Evolutionary conservation across 2,329 filamentous ascomycete genomes (phyloP), one percentile per base, ranked within the genome.

Genomic region (Tolypocladium cylindrosporum): DNA sequence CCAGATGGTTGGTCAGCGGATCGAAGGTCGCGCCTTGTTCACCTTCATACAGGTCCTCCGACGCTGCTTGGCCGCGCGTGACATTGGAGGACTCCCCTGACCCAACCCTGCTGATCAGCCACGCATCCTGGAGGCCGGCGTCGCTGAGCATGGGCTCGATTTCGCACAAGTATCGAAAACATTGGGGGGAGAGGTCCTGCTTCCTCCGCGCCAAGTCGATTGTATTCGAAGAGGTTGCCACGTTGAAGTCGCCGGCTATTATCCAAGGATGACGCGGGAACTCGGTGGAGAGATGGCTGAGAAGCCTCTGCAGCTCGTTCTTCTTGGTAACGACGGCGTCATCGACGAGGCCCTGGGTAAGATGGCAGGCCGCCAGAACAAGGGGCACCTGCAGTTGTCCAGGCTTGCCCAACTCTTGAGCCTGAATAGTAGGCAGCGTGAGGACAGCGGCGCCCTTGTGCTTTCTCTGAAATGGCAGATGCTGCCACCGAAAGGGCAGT

Each of bases 21-120:
- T 88, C 79, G 65, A 86, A 88, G 0, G 86, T 89, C 4, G 84
- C 82, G 1, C 84, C 85, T 60, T 83, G 76, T 66, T 88, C 85
- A 1, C 84, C 86, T 56, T 83, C 78, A 37, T 77, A 78, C 0
- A 75, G 60, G 19, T 77, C 72, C 10, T 65, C 59, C 6, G 66
- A 59, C 7, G 63, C 67, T 19, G 74, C 68, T 43, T 63, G 63
- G 6, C 59, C 59, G 21, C 57, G 62, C 1, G 21, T 48, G 4
- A 64, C 59, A 41, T 65, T 64, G 5, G 72, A 73, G 40, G 71
- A 73, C 42, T 79, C 77, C 2, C 74, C 73, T 9, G 70, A 70
- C 48, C 77, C 73, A 1, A 78, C 66, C 21, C 76, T 73, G 16
- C 78, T 73, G 36, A 74, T 70, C 1, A 73, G 63, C 80, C 82